Base-by-base conservation (phyloP, 805 yeast species). In the Metschnikowia similis region DNA sequence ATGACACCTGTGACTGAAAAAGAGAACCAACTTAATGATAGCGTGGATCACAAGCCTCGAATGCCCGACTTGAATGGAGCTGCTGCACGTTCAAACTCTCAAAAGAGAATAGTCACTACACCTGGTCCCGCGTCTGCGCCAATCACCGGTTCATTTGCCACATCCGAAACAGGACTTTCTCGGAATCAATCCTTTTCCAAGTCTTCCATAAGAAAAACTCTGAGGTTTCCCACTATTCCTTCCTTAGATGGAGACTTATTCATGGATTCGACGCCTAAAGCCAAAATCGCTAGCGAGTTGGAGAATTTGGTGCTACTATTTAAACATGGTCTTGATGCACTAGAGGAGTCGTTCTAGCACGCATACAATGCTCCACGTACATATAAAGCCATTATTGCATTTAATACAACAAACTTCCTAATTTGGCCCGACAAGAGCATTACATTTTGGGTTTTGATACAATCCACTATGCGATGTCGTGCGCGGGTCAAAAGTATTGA, bases 1-100 rank as follows among this genome's bases (percentile, higher is more conserved):
- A 87, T 87, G 94, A 87, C 95, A 0, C 95, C 94, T 1, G 82
- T 87, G 4, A 77, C 88, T 2, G 95, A 87, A 56, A 83, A 65
- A 48, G 75, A 72, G 39, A 45, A 46, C 30, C 56, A 48, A 17
- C 43, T 57, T n/a, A 55, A 52, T 1, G 59, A 54, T 17, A 48
- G 48, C 17, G 14, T 7, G 16, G 50, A 47, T 7, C 11, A 16
- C 8, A 48, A 37, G 26, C 50, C 49, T 2, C 48, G 35, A 28
- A 26, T 36, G 17, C 14, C 40, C 9, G 55, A 52, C 11, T 7
- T 38, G 48, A 17, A 32, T 30, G 31, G 48, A n/a, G 39, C 39
- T 27, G 36, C 45, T 16, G 46, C 39, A 10, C 41, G 47, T 4
- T 35, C 47, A 6, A 36, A 35, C 17, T 35, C 41, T 7, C 32